phyloP scores from a whole-genome alignment of 2,329 filamentous ascomycete species.

The Dactylellina drechsleri region DNA sequence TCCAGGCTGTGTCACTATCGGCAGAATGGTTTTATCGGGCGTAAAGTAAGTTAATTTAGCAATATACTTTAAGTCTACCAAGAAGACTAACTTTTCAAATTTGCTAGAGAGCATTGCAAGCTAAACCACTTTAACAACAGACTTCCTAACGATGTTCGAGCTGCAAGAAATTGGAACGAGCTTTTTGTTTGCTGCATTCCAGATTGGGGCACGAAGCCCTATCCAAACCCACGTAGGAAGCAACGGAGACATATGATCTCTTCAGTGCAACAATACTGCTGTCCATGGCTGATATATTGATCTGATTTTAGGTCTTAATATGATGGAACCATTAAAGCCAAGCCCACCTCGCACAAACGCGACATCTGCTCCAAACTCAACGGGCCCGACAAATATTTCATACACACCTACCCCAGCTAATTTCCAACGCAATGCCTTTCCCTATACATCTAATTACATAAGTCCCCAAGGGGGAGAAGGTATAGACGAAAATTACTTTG shows the following conservation, averaged over 20 bases:
- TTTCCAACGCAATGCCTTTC: too few relatives aligned
- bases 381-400: too few relatives aligned
- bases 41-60: neutral
- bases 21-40: neutral
- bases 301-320: too few relatives aligned
- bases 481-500: too few relatives aligned
- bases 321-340: too few relatives aligned
- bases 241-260: neutral
- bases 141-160: neutral
- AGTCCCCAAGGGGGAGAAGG: too few relatives aligned
- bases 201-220: neutral
- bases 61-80: neutral
- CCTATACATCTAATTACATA: too few relatives aligned
- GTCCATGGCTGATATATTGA: too few relatives aligned
- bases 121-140: neutral
- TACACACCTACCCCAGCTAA: too few relatives aligned
- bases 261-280: neutral
- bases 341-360: too few relatives aligned
- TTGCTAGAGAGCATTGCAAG: slow-evolving; percentile 4
- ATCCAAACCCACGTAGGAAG: slow-evolving; percentile 13
- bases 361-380: too few relatives aligned
- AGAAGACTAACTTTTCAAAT: neutral
- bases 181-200: slow-evolving; percentile 13
- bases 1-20: neutral
- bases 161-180: slow-evolving; percentile 4